These are phyloP conservation scores for Melampsora occidentalis DNA, from an alignment of 1,284 basidiomycete genomes.

Conservation along the genomic window DNA sequence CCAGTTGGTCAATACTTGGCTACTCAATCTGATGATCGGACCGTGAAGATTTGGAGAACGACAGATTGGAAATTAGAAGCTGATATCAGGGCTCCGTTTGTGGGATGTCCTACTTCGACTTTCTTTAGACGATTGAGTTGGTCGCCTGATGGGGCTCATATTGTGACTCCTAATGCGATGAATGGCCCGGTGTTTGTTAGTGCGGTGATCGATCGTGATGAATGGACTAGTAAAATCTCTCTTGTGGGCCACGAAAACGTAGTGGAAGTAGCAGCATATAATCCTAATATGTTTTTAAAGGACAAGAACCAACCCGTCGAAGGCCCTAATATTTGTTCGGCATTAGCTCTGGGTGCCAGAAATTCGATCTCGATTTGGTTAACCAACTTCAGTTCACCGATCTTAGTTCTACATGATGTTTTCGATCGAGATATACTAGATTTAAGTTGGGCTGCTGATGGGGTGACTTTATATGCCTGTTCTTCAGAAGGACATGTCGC, in stretches of 20 bases:
- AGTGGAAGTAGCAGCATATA: slow-evolving; percentile 90
- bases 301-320: slow-evolving; percentile 64
- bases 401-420: slow-evolving; percentile 87
- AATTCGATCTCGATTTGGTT: slow-evolving; percentile 75
- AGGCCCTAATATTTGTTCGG: slow-evolving; percentile 72
- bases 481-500: slow-evolving; percentile 93
- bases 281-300: slow-evolving; percentile 83
- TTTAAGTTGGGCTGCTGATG: slow-evolving; percentile 88
- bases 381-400: slow-evolving; percentile 79
- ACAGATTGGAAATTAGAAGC: slow-evolving; percentile 83
- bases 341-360: slow-evolving; percentile 86
- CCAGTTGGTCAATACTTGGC: slow-evolving; percentile 94
- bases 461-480: slow-evolving; percentile 84
- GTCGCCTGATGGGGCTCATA: slow-evolving; percentile 97
- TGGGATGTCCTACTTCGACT: slow-evolving; percentile 87
- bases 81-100: slow-evolving; percentile 82
- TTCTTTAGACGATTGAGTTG: slow-evolving; percentile 93
- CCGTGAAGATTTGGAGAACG: slow-evolving; percentile 94
- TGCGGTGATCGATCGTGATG: slow-evolving; percentile 80
- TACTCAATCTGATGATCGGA: slow-evolving; percentile 89
- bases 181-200: slow-evolving; percentile 98
- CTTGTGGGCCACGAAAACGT: slow-evolving; percentile 97
- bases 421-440: slow-evolving; percentile 95
- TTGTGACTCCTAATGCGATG: slow-evolving; percentile 94
- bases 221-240: slow-evolving; percentile 84